Percentiles rank a stretch among this genome's conserved stretches.
Evolutionary conservation across 169 alveolate species (phyloP).

Genomic region (Miamiensis avidus): DNA sequence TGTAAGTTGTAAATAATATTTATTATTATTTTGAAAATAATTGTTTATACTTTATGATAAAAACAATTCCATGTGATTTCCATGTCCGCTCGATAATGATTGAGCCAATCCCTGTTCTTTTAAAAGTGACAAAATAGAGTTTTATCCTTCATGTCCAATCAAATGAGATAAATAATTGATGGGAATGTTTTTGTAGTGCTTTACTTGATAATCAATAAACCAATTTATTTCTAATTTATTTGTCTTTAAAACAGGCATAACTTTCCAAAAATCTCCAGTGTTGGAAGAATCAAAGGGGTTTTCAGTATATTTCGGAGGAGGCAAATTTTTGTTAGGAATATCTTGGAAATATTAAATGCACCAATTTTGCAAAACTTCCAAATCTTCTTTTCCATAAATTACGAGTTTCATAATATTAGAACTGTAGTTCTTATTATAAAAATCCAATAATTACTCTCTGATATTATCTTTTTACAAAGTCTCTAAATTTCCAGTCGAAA

Average conservation of each 20-base stretch:
- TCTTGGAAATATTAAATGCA: conserved; percentile 49
- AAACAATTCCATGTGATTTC: conserved; percentile 39
- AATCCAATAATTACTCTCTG: conserved; percentile 64
- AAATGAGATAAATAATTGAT: conserved; percentile 59
- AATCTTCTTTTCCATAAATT: conserved; percentile 51
- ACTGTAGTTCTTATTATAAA: conserved; percentile 77
- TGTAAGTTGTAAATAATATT: too few species aligned
- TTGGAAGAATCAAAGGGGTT: conserved; percentile 49
- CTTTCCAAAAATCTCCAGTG: conserved; percentile 43
- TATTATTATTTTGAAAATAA: too few species aligned
- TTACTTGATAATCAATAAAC: conserved; percentile 47
- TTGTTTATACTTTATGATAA: too few species aligned
- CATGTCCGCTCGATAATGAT: conserved; percentile 37
- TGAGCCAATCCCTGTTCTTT: conserved; percentile 60
- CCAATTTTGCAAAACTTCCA: conserved; percentile 55
- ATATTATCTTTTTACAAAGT: conserved; percentile 74
- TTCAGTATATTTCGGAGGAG: conserved; percentile 34
- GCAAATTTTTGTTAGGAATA: conserved; percentile 56
- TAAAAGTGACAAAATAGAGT: conserved; percentile 65
- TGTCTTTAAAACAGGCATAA: conserved; percentile 37
- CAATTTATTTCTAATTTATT: conserved; percentile 39
- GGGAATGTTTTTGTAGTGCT: conserved; percentile 62
- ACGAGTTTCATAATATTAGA: conserved; percentile 79
- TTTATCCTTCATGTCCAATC: conserved; percentile 86
- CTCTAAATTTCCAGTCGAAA: conserved; percentile 74